Percentiles rank a stretch among this genome's conserved stretches.
These are phyloP conservation scores for Hypoxylon sp. DNA, from an alignment of 2,329 filamentous ascomycete genomes.

Conservation along the genomic window DNA sequence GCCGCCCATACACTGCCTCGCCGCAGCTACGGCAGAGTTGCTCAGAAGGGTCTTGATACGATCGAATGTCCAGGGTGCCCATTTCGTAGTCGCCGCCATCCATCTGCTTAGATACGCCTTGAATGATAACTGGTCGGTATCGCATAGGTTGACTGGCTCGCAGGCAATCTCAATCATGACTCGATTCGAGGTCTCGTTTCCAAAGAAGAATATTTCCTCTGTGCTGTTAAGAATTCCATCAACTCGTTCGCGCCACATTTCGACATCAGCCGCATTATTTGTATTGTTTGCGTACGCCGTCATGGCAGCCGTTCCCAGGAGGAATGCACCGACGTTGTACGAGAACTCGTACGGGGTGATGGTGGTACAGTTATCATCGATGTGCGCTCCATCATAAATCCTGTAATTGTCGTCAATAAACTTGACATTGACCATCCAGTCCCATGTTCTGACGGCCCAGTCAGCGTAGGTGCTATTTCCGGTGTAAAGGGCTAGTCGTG, in stretches of 20 bases:
- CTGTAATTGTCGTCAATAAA: conserved; percentile 73
- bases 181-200: conserved; percentile 60
- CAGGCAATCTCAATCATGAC: conserved; percentile 78
- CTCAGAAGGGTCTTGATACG: conserved; percentile 68
- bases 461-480: conserved; percentile 82
- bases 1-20: conserved; percentile 71
- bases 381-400: conserved; percentile 74
- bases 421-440: conserved; percentile 73
- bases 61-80: conserved; percentile 72
- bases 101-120: conserved; percentile 75
- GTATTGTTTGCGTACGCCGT: conserved; percentile 71
- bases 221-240: conserved; percentile 70
- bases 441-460: conserved; percentile 82
- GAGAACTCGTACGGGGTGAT: conserved; percentile 76
- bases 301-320: conserved; percentile 78
- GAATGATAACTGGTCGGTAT: conserved; percentile 74
- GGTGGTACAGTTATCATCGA: conserved; percentile 69
- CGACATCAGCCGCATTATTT: conserved; percentile 52
- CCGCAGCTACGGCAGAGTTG: conserved; percentile 71
- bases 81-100: conserved; percentile 74
- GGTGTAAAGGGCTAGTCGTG: conserved; percentile 82
- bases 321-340: conserved; percentile 77
- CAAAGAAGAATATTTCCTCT: conserved; percentile 69
- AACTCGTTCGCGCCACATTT: conserved; percentile 71
- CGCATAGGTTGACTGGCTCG: conserved; percentile 73